phyloP scores from a whole-genome alignment of 2,329 filamentous ascomycete genomes.

The Fusarium goolgardi region DNA sequence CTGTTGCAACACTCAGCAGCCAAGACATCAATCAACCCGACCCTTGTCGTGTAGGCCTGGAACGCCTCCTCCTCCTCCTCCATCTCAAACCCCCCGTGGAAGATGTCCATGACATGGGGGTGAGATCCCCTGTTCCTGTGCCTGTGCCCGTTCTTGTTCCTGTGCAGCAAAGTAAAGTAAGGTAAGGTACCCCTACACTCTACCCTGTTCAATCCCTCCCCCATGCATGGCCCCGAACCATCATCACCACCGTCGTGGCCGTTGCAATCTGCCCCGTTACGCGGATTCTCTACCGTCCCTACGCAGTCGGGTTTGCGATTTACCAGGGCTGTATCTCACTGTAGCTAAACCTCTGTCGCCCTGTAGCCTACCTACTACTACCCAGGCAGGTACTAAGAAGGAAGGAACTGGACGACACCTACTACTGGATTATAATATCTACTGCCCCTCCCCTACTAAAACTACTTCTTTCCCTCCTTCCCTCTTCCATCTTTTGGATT shows the following conservation, averaged over 20 bases:
- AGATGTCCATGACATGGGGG: constrained; percentile 1
- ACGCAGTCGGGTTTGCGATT: constrained; percentile 15
- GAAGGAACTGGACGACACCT: not conserved
- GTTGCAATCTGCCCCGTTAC: constrained; percentile 47
- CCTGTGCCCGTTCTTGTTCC: not conserved
- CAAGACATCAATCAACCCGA: constrained; percentile 23
- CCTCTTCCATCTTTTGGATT: constrained; percentile 39
- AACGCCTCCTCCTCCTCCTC: constrained; percentile 25
- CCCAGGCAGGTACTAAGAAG: constrained; percentile 1
- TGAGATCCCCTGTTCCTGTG: not conserved
- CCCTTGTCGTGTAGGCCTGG: constrained; percentile 30
- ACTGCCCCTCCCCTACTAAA: constrained; percentile 45
- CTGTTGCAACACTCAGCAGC: constrained; percentile 32
- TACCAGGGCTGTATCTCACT: constrained; percentile 14
- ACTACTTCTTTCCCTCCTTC: constrained; percentile 42
- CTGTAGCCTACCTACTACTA: not conserved
- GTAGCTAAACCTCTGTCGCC: constrained; percentile 7
- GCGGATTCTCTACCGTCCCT: constrained; percentile 17
- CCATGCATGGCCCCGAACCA: constrained; percentile 43
- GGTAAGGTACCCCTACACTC: constrained; percentile 6
- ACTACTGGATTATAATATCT: constrained; percentile 33
- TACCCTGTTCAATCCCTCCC: constrained; percentile 8
- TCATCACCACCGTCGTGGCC: constrained; percentile 48
- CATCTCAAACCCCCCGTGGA: constrained; percentile 3
- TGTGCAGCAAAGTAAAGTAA: constrained; percentile 8